Evolutionary conservation across 2,329 filamentous ascomycete genomes (phyloP).

Genomic region (Magnaporthales sp.): DNA sequence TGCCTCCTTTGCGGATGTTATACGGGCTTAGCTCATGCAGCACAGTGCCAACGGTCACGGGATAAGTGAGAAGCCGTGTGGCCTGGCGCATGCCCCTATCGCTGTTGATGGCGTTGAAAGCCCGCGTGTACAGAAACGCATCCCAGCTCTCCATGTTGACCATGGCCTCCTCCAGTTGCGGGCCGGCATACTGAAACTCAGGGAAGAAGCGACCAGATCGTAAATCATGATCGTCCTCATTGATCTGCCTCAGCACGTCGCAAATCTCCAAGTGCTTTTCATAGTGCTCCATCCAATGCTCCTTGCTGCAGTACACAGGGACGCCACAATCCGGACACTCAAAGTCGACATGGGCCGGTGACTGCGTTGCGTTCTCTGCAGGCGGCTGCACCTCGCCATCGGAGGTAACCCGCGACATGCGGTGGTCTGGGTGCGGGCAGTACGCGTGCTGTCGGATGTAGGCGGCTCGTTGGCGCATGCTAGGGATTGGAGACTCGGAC

Average conservation of each 20-base stretch:
- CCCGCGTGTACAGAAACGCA: constrained; percentile 85
- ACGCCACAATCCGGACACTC: constrained; percentile 96
- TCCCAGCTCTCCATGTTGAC: constrained; percentile 99
- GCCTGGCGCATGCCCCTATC: constrained; percentile 88
- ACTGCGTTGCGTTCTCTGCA: constrained; percentile 47
- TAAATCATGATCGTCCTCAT: constrained; percentile 96
- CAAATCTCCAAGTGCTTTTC: constrained; percentile 88
- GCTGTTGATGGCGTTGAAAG: constrained; percentile 85
- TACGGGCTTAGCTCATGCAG: constrained; percentile 94
- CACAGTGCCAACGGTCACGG: constrained; percentile 82
- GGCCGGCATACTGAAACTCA: constrained; percentile 84
- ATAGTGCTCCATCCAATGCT: constrained; percentile 94
- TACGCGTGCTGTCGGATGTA: constrained; percentile 91
- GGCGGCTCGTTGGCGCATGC: constrained; percentile 78
- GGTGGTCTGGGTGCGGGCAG: constrained; percentile 85
- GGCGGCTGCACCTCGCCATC: background rate
- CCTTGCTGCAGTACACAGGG: constrained; percentile 86
- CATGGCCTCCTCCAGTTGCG: constrained; percentile 84
- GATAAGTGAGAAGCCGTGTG: constrained; percentile 88
- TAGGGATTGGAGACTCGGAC: constrained; percentile 77
- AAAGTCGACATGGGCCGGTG: constrained; percentile 79
- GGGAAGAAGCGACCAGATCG: constrained; percentile 84
- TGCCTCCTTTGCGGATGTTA: constrained; percentile 62
- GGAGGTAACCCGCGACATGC: constrained; percentile 52
- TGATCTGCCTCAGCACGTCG: constrained; percentile 84